phyloP scores from a whole-genome alignment of 2,329 filamentous ascomycete species.

The Tolypocladium album region DNA sequence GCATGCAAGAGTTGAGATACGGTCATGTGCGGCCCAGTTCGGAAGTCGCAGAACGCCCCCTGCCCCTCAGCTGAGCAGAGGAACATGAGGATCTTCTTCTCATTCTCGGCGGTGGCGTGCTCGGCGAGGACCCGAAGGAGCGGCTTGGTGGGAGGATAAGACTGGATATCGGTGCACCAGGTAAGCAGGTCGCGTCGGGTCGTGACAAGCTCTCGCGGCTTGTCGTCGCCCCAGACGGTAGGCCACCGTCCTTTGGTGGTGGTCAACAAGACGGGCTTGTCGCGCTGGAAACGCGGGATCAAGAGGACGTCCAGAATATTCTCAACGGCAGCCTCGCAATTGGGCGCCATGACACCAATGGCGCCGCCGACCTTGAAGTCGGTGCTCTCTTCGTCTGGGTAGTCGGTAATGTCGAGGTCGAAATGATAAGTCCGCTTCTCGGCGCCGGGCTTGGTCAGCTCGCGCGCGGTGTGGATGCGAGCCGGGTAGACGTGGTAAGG shows the following conservation, averaged over 20 bases:
- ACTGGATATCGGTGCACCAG: slow-evolving; percentile 93
- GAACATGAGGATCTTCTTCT: slow-evolving; percentile 81
- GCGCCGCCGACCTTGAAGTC: slow-evolving; percentile 97
- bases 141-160: slow-evolving; percentile 80
- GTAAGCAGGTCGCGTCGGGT: slow-evolving; percentile 86
- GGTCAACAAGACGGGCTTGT: slow-evolving; percentile 70
- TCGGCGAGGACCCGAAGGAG: slow-evolving; percentile 80
- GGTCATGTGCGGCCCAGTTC: slow-evolving; percentile 78
- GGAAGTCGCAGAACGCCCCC: slow-evolving; percentile 84
- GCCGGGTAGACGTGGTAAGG: slow-evolving; percentile 88
- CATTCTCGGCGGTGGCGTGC: slow-evolving; percentile 65
- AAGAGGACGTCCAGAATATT: slow-evolving; percentile 74
- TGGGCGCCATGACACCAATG: slow-evolving; percentile 86
- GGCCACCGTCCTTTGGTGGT: slow-evolving; percentile 84
- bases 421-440: slow-evolving; percentile 98
- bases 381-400: slow-evolving; percentile 70
- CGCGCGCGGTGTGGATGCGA: slow-evolving; percentile 73
- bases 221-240: slow-evolving; percentile 92
- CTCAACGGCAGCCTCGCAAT: slow-evolving; percentile 66
- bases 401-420: slow-evolving; percentile 91
- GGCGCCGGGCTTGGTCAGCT: slow-evolving; percentile 77
- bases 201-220: slow-evolving; percentile 74
- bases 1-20: slow-evolving; percentile 78
- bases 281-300: slow-evolving; percentile 70
- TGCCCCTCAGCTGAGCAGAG: slow-evolving; percentile 86